phyloP scores from a whole-genome alignment of 805 yeast genomes.

The Priceomyces haplophilus region DNA sequence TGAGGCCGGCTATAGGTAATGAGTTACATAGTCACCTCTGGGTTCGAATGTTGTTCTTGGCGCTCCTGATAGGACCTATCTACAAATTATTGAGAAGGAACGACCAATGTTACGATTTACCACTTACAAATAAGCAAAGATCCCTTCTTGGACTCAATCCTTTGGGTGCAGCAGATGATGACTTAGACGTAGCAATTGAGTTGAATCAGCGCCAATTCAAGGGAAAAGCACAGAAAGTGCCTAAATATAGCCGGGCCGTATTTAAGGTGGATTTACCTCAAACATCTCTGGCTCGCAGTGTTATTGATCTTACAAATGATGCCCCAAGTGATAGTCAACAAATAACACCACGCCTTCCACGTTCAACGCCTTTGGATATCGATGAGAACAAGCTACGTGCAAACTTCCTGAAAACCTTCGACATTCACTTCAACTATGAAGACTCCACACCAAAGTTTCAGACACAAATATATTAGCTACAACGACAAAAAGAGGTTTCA shows the following conservation, averaged over 20 bases:
- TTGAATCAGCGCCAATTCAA: slow-evolving; percentile 23
- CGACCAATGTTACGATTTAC: slow-evolving; percentile 52
- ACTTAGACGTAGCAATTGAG: slow-evolving; percentile 17
- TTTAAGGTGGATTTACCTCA: not conserved
- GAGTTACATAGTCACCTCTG: not conserved
- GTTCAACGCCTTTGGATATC: not conserved
- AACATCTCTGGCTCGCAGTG: not conserved
- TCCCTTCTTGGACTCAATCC: slow-evolving; percentile 40
- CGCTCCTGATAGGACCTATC: slow-evolving; percentile 16
- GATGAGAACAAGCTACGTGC: slow-evolving; percentile 5
- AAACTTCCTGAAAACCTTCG: slow-evolving; percentile 10
- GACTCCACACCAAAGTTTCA: not conserved
- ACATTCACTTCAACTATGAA: slow-evolving; percentile 9
- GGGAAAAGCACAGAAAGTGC: slow-evolving; percentile 13
- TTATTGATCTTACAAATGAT: not conserved
- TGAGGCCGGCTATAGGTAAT: not conserved
- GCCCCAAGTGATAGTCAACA: not conserved
- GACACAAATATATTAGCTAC: too few species aligned
- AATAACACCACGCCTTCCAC: slow-evolving; percentile 1
- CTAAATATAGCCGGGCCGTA: slow-evolving; percentile 16
- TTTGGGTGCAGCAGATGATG: slow-evolving; percentile 10
- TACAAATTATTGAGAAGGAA: slow-evolving; percentile 35
- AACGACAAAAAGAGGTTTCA: too few species aligned
- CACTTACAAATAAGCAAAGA: slow-evolving; percentile 46
- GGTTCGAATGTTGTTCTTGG: not conserved